Base-by-base conservation (phyloP, 2,329 filamentous ascomycete genomes). In the Chaetomiaceae sp. region DNA sequence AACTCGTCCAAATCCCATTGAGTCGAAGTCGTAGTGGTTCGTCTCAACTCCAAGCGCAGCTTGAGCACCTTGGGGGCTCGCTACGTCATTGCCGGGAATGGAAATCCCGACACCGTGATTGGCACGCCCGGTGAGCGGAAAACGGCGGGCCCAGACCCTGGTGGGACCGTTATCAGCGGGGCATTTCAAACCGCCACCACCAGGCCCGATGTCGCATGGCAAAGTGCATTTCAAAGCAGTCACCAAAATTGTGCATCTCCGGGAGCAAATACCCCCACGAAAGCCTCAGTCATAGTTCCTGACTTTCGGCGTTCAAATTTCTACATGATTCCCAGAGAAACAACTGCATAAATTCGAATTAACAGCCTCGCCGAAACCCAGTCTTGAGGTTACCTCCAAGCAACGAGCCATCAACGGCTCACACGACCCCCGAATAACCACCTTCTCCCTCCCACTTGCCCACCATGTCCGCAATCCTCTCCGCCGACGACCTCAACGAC, bases 401-500 rank as follows among this genome's bases (percentile, higher is more conserved):
- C 17, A 4, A 45, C 17, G n/a, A 9, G 36, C 45, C 36, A 31
- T 25, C 36, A 29, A 25, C 36, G 9, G 36, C 25, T 22, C 34
- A 15, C 20, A 38, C 25, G 15, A 9, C 22, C 31, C 33, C 27
- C 3, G 27, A 20, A 3, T 17, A 19, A 11, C 23, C n/a, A 8
- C 25, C 29, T 29, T 31, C 15, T 8, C 19, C 17, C 34, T 11
- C 19, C 6, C 25, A 20, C 11, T 25, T 29, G 20, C 47, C 42
- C 62, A 77, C 69, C 59, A 99, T 99, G 94, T 96, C 91, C 69
- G 94, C 94, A 59, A 99, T 99, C 66, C 87, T 99, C 65, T 97
- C 91, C 53, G 87, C 88, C 66, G 92, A 99, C 76, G 91, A 96
- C 70, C 79, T 99, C 57, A 99, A 99, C 77, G 94, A 99, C 78